Conservation (phyloP, 352 stramenopile species). For the Pythium chondricola region DNA sequence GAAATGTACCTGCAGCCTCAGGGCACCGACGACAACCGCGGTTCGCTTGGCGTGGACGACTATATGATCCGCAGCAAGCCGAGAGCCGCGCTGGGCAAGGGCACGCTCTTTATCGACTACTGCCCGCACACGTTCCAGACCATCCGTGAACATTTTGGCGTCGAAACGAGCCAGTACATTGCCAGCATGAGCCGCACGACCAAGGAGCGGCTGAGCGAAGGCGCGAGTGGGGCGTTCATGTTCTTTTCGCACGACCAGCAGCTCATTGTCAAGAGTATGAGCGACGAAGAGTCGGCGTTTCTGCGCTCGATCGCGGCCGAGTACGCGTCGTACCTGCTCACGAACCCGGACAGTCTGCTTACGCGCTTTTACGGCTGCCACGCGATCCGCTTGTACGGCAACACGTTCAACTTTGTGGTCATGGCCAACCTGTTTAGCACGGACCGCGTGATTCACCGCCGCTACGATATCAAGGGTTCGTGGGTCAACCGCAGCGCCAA, state of each 20-base stretch:
- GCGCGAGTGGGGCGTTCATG: conserved; percentile 84
- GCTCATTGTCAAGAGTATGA: conserved; percentile 89
- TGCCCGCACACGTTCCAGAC: conserved; percentile 82
- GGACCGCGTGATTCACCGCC: conserved; percentile 76
- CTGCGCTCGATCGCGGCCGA: conserved; percentile 73
- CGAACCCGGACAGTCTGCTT: conserved; percentile 74
- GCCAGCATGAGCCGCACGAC: conserved; percentile 78
- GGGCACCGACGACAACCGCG: conserved; percentile 68
- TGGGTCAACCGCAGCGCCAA: conserved; percentile 87
- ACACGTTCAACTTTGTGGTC: conserved; percentile 88
- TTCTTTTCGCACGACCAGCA: conserved; percentile 87
- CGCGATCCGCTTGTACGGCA: conserved; percentile 80
- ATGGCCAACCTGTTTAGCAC: conserved; percentile 87
- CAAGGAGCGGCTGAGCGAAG: conserved; percentile 83
- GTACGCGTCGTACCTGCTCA: conserved; percentile 77
- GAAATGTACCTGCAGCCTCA: conserved; percentile 78
- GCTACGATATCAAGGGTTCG: conserved; percentile 86
- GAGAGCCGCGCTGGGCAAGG: conserved; percentile 65
- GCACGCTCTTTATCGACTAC: conserved; percentile 84
- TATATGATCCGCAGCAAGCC: conserved; percentile 80
- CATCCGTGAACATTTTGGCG: conserved; percentile 79
- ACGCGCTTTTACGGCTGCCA: conserved; percentile 84
- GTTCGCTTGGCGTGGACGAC: conserved; percentile 71
- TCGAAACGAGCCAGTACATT: conserved; percentile 81
- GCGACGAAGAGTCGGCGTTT: conserved; percentile 77